Evolutionary conservation across 2,329 filamentous ascomycete species (phyloP).

Genomic region (Xylaria sp.): DNA sequence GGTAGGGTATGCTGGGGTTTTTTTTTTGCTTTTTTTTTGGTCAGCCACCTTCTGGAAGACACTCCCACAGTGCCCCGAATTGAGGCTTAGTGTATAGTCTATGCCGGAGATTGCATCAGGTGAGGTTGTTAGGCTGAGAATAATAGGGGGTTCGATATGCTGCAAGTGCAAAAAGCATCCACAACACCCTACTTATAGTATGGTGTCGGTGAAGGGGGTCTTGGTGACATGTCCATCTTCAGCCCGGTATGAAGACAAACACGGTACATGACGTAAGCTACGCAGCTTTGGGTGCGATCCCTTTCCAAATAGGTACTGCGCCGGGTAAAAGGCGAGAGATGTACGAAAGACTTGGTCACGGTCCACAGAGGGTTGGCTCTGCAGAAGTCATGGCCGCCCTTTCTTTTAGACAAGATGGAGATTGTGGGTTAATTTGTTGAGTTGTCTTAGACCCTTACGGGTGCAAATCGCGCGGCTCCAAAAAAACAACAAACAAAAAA

Average conservation of each 20-base stretch:
- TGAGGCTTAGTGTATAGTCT: constrained; percentile 19
- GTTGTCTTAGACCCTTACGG: background rate
- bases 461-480: background rate
- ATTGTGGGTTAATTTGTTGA: background rate
- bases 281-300: background rate
- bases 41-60: constrained; percentile 11
- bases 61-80: constrained; percentile 15
- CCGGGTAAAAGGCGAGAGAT: background rate
- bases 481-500: background rate
- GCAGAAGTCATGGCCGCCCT: background rate
- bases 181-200: background rate
- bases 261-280: background rate
- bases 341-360: background rate
- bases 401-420: background rate
- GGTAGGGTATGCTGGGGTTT: constrained; percentile 7
- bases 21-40: constrained; percentile 34
- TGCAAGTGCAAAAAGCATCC: constrained; percentile 8
- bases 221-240: background rate
- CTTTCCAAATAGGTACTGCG: background rate
- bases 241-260: background rate
- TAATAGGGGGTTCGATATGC: background rate
- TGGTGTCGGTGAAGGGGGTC: constrained; percentile 6
- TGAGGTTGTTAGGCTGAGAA: constrained; percentile 8
- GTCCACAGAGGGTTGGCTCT: background rate
- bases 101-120: constrained; percentile 21